Evolutionary conservation across 768 basidiomycete genomes (phyloP), one percentile per base, ranked within the genome.

Genomic region (Pholiota microspora): DNA sequence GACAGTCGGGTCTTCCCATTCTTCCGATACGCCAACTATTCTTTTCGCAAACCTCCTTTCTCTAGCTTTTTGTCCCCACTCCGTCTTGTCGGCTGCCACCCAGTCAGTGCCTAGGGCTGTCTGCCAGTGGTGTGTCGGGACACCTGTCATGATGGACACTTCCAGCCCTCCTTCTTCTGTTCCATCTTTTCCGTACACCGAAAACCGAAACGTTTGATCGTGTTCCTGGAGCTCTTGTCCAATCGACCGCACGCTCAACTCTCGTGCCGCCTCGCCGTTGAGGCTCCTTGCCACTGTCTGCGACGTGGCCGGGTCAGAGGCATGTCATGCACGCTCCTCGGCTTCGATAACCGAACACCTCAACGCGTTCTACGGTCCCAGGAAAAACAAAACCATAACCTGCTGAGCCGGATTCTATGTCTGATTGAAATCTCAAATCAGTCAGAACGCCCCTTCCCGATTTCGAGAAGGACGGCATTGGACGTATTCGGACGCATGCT

Each of bases 91-190:
- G 18, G 12, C 7, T 31, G 7, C 12, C 12, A 12, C 12, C 12
- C 29, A 6, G 12, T 31, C 29, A 6, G 29, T 6, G 29, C 29
- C 29, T 31, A 12, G 6, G 7, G 29, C 29, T 31, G 29, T 31
- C 40, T 42, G 40, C 40, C 49, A n/a, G 16, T 31, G 29, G 16
- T 1, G 46, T 1, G 5, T 15, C 6, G 28, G 12, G 46, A 21
- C 3, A 12, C 7, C 25, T 42, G 40, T 51, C 40, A 44, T 28
- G 25, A 29, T 44, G 40, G 28, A 51, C 38, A 32, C 18, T 29
- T 51, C 31, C 38, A 36, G 34, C 45, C 35, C 45, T 18, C 46
- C 18, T 48, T 23, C 52, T 53, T 45, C 45, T 40, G n/a, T 54
- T 36, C 45, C 34, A 48, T 27, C 53, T 54, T 54, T 48, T 42